phyloP scores from a whole-genome alignment of 129 eudicot species.

The Ambrosia trifida region DNA sequence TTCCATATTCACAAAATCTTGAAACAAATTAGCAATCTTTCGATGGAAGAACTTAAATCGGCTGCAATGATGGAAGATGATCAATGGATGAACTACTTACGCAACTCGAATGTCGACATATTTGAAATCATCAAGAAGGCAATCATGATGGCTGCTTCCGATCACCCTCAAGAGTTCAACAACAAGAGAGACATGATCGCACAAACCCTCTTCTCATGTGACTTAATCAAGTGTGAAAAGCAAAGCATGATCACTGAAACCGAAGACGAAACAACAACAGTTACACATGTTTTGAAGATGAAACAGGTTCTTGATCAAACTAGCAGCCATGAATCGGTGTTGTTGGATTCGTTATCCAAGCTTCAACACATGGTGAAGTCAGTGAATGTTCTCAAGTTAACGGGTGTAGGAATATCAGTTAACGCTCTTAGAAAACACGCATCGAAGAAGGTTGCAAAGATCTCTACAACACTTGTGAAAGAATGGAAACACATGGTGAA shows the following conservation, averaged over 20 bases:
- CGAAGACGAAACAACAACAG: neutral
- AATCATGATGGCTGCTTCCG: constrained; percentile 10
- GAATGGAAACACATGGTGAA: no score
- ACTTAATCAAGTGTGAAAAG: no score
- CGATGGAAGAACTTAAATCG: neutral
- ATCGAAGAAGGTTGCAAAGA: neutral
- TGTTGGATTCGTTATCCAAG: neutral
- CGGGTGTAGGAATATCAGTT: neutral
- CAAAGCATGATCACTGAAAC: no score
- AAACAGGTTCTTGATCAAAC: constrained; percentile 2
- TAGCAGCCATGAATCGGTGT: no score
- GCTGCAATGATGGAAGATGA: neutral
- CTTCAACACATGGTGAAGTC: neutral
- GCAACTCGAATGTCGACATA: neutral
- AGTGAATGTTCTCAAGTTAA: neutral
- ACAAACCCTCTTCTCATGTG: neutral
- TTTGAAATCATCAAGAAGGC: constrained; percentile 2
- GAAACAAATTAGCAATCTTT: neutral
- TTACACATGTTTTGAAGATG: constrained; percentile 9
- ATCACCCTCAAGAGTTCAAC: neutral
- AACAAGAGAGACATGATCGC: neutral
- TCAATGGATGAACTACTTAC: neutral
- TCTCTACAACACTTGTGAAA: neutral
- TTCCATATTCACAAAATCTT: no score
- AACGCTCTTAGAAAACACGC: neutral